These are phyloP conservation scores for Cystobasidiopsis lactophilus DNA, from an alignment of 768 basidiomycete genomes.

Conservation along the genomic window DNA sequence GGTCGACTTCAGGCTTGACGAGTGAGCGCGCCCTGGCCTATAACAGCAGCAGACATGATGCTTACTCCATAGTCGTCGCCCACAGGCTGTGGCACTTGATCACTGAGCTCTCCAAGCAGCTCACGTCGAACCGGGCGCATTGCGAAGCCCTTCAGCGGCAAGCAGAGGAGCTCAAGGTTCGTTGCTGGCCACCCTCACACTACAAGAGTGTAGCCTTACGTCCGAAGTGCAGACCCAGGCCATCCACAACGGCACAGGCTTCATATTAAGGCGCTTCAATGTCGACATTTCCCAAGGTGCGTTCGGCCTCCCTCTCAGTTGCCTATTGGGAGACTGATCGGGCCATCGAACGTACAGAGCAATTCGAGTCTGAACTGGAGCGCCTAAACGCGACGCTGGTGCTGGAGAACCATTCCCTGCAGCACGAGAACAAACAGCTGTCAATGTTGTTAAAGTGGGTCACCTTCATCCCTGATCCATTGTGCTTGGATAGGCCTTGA, in stretches of 20 bases:
- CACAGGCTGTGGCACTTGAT: slow-evolving; percentile 52
- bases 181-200: slow-evolving; percentile 12
- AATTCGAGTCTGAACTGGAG: slow-evolving; percentile 80
- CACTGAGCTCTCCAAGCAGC: slow-evolving; percentile 59
- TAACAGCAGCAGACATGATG: too few relatives aligned
- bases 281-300: slow-evolving; percentile 64
- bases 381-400: slow-evolving; percentile 68
- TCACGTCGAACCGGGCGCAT: slow-evolving; percentile 58
- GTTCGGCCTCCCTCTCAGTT: slow-evolving; percentile 7
- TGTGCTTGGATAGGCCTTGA: not conserved
- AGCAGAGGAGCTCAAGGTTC: slow-evolving; percentile 51
- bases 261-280: slow-evolving; percentile 61
- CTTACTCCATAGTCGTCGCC: too few relatives aligned
- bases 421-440: slow-evolving; percentile 90
- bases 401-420: slow-evolving; percentile 75
- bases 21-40: too few relatives aligned
- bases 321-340: not conserved
- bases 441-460: slow-evolving; percentile 45
- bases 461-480: not conserved
- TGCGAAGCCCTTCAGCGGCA: slow-evolving; percentile 45
- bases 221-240: slow-evolving; percentile 42
- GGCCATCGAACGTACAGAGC: slow-evolving; percentile 34
- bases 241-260: slow-evolving; percentile 44
- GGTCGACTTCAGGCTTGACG: too few relatives aligned
- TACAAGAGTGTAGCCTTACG: not conserved